Evolutionary conservation across 805 yeast species (phyloP), one percentile per base, ranked within the genome.

Genomic region (Spathaspora passalidarum): DNA sequence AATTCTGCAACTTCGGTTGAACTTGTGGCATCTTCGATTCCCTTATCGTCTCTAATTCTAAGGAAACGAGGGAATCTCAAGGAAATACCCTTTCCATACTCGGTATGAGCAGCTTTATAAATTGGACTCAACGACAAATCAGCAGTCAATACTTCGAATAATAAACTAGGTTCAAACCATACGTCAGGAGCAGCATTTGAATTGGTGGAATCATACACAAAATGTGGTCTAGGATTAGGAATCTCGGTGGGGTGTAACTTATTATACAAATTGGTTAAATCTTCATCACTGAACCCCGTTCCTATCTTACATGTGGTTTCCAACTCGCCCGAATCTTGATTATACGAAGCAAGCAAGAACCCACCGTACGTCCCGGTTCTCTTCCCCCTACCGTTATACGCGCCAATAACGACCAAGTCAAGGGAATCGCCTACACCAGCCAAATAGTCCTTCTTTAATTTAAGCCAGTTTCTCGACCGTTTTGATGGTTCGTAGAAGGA

Each of bases 241-340:
- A 81, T 76, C 44, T 82, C 94, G 0, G 89, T 81, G 2, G 88
- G 84, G 36, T 83, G 80, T 47, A 94, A 73, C 41, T 72, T 72
- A 20, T 75, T 78, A 56, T 83, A 73, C 25, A 94, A 62, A 21
- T 66, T 66, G 29, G 80, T 80, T 47, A 94, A 73, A 57, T 82
- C 78, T 52, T 70, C 97, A 53, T 94, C 99, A 35, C 90, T 80
- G 60, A 94, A 94, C 0, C 99, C 99, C 0, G 99, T 94, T 40
- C 99, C 99, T 45, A 95, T 91, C 63, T 94, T 94, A 69, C 99
- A 94, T 36, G 96, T 85, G 0, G 97, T 87, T 64, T 94, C 98
- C 61, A 79, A 89, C 57, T 91, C 97, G 18, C 95, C 98, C 0
- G 89, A 79, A 47, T 92, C 97, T 46, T 82, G 82, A 58, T 94